Percentiles rank a stretch among this genome's conserved stretches.
phyloP scores from a whole-genome alignment of 2,329 filamentous ascomycete species.

The Tricladium varicosporioides region DNA sequence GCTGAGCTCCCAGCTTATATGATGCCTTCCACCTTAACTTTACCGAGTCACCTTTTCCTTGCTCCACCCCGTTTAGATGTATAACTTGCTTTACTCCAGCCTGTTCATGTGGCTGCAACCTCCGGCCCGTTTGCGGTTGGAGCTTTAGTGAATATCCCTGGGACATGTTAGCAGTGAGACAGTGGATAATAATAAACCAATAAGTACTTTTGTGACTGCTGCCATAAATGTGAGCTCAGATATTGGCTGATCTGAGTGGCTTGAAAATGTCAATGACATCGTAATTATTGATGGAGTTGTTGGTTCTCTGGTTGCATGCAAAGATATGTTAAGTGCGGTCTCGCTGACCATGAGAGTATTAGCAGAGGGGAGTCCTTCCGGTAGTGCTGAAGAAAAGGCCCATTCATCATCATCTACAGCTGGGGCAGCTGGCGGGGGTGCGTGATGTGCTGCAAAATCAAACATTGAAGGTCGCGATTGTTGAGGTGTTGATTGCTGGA shows the following conservation, averaged over 20 bases:
- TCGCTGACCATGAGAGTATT: conserved; percentile 67
- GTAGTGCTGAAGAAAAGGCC: conserved; percentile 86
- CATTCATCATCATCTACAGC: conserved; percentile 80
- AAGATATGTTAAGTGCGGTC: conserved; percentile 68
- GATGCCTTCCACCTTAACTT: conserved; percentile 88
- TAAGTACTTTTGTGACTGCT: conserved; percentile 82
- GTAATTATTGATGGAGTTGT: conserved; percentile 49
- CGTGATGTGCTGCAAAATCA: conserved; percentile 37
- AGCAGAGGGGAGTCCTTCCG: conserved; percentile 48
- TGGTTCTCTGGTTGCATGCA: conserved; percentile 63
- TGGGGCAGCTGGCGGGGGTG: conserved; percentile 41
- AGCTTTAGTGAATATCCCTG: conserved; percentile 80
- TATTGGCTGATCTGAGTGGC: conserved; percentile 68
- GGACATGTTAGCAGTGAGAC: conserved; percentile 3
- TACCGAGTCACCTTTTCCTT: conserved; percentile 68
- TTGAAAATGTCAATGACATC: conserved; percentile 80
- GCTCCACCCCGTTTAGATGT: conserved; percentile 70
- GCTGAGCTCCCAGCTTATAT: conserved; percentile 67
- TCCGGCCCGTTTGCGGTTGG: conserved; percentile 79
- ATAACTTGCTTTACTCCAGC: conserved; percentile 79
- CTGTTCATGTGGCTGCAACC: conserved; percentile 67
- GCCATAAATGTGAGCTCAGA: conserved; percentile 85
- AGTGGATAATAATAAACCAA: not conserved
- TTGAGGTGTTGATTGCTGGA: conserved; percentile 44
- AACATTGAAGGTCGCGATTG: conserved; percentile 51